A percentile compares a stretch with the other conserved stretches of the same genome.
Evolutionary conservation across 306 rosid species (phyloP).

Genomic region (Ceratonia siliqua): DNA sequence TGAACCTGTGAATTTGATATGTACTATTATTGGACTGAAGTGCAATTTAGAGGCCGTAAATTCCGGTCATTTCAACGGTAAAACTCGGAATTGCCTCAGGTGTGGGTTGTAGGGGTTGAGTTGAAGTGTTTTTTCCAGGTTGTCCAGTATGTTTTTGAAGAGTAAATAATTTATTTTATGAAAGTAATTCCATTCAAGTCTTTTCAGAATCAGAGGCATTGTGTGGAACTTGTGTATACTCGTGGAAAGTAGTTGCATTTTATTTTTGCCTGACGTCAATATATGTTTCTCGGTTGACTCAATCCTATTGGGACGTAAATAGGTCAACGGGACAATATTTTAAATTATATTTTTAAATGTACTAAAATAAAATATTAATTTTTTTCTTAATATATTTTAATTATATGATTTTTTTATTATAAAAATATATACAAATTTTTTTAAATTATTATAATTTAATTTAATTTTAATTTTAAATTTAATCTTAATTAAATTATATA

Average conservation of each 20-base stretch:
- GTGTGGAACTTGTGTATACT: not conserved
- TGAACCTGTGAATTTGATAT: constrained; percentile 29
- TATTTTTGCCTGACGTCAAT: not conserved
- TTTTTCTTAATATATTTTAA: too few species aligned
- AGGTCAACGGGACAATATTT: too few species aligned
- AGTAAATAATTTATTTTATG: not conserved
- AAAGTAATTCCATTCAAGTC: not conserved
- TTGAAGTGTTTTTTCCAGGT: not conserved
- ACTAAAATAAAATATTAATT: too few species aligned
- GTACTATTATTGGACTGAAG: not conserved
- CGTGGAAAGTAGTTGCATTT: not conserved
- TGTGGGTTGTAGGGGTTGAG: not conserved
- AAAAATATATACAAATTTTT: too few species aligned
- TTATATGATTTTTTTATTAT: too few species aligned
- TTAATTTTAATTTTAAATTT: too few species aligned
- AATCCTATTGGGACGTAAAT: too few species aligned
- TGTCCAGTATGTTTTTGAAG: not conserved
- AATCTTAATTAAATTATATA: too few species aligned
- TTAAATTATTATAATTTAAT: too few species aligned
- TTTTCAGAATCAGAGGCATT: too few species aligned
- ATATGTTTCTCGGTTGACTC: not conserved
- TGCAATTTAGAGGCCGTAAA: not conserved
- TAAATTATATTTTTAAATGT: too few species aligned
- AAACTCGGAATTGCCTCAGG: not conserved
- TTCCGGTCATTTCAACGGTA: not conserved